phyloP scores from a whole-genome alignment of 805 yeast genomes.

The Wickerhamomyces kurtzmanii region DNA sequence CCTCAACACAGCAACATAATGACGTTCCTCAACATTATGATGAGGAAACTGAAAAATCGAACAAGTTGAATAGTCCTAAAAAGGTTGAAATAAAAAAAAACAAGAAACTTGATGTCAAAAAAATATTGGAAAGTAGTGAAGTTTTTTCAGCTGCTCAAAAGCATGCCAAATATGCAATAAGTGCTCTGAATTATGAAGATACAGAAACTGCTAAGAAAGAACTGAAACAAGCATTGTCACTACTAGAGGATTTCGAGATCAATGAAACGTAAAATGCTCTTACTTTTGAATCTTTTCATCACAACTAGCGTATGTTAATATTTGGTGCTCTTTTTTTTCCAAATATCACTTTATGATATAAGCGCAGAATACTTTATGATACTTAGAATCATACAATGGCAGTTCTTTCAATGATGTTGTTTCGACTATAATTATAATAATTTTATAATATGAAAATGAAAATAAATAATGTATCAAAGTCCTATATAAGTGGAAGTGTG shows the following conservation, averaged over 20 bases:
- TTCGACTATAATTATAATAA: too few relatives aligned
- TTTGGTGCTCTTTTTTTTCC: not conserved
- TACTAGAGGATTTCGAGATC: conserved; percentile 16
- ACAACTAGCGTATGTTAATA: not conserved
- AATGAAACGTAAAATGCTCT: too few relatives aligned
- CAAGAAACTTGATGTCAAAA: conserved; percentile 30
- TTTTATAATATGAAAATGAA: too few relatives aligned
- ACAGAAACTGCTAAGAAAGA: conserved; percentile 57
- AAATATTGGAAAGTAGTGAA: conserved; percentile 45
- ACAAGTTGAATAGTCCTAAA: not conserved
- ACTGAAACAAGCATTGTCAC: conserved; percentile 39
- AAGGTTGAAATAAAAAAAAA: conserved; percentile 1
- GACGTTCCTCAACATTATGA: conserved; percentile 3
- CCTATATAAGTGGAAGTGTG: too few relatives aligned
- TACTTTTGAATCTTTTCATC: too few relatives aligned
- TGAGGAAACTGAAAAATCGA: not conserved
- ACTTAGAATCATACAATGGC: too few relatives aligned
- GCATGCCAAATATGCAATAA: conserved; percentile 64
- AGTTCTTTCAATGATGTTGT: too few relatives aligned
- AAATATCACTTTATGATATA: too few relatives aligned
- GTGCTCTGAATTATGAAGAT: conserved; percentile 75
- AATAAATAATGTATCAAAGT: too few relatives aligned
- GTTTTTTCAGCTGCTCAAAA: conserved; percentile 53
- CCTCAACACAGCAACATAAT: conserved; percentile 3
- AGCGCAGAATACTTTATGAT: too few relatives aligned